These are phyloP conservation scores for Eucalyptus polybractea DNA, from an alignment of 345 rosid genomes.

Conservation along the genomic window DNA sequence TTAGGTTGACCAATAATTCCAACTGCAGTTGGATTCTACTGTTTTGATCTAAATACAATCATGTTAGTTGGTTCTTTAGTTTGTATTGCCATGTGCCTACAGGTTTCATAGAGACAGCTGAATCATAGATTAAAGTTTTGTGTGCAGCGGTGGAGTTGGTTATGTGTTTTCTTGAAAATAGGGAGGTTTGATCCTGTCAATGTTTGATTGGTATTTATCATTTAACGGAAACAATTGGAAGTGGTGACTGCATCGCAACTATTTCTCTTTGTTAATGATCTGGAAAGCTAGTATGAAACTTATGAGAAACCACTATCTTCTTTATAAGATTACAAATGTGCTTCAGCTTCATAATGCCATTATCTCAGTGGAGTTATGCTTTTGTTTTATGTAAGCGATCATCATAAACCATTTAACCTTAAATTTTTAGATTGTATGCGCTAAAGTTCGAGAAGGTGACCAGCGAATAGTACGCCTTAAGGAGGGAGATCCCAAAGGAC, in stretches of 20 bases:
- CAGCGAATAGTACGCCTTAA: constrained; percentile 80
- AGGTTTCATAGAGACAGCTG: neutral
- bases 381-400: neutral
- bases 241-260: neutral
- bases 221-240: neutral
- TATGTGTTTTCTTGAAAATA: neutral
- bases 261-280: neutral
- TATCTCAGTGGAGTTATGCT: neutral
- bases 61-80: neutral
- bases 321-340: neutral
- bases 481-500: constrained; percentile 82
- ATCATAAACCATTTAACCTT: neutral
- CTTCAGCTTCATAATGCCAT: neutral
- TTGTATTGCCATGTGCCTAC: neutral
- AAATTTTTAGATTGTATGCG: constrained; percentile 65
- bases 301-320: neutral
- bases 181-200: neutral
- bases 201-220: neutral
- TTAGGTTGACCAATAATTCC: neutral
- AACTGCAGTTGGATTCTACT: neutral
- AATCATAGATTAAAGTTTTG: neutral
- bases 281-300: neutral
- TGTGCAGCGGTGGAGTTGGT: neutral
- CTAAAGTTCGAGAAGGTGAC: constrained; percentile 89
- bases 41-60: neutral